These are phyloP conservation scores for Diplodia intermedia DNA, from an alignment of 2,329 filamentous ascomycete species.

Conservation along the genomic window DNA sequence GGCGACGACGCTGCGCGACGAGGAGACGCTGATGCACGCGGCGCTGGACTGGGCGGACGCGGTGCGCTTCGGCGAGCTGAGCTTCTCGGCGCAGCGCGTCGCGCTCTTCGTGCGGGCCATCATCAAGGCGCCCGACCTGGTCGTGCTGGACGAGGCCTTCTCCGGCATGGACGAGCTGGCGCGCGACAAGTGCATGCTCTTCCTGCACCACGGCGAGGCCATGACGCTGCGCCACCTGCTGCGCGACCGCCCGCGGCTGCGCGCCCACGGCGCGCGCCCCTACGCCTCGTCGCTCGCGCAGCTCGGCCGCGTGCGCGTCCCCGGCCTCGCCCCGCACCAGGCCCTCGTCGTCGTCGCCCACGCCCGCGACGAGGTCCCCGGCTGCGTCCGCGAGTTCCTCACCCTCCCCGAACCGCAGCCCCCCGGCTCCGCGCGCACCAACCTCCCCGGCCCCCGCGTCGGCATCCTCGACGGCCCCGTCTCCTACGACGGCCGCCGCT, in stretches of 20 bases:
- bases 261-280: slow-evolving; percentile 37
- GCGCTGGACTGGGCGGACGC: slow-evolving; percentile 69
- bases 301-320: slow-evolving; percentile 58
- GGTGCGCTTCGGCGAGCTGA: slow-evolving; percentile 73
- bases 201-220: slow-evolving; percentile 64
- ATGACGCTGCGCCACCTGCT: slow-evolving; percentile 48
- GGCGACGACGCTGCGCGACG: slow-evolving; percentile 6
- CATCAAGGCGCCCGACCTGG: slow-evolving; percentile 54
- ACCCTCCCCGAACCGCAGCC: slow-evolving; percentile 72
- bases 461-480: slow-evolving; percentile 69
- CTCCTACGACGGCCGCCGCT: slow-evolving; percentile 62
- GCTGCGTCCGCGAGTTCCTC: slow-evolving; percentile 82
- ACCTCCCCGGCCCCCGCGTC: slow-evolving; percentile 66
- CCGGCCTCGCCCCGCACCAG: slow-evolving; percentile 72
- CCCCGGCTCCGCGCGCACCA: slow-evolving; percentile 67
- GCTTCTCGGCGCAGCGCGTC: slow-evolving; percentile 83
- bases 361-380: slow-evolving; percentile 86
- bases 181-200: slow-evolving; percentile 85
- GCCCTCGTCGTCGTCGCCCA: slow-evolving; percentile 93
- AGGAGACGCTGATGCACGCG: slow-evolving; percentile 34
- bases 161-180: slow-evolving; percentile 63
- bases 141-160: slow-evolving; percentile 60
- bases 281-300: slow-evolving; percentile 52
- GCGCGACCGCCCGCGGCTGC: neutral
- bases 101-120: slow-evolving; percentile 73